phyloP scores from a whole-genome alignment of 2,329 filamentous ascomycete genomes.

The Trichoderma koningii region DNA sequence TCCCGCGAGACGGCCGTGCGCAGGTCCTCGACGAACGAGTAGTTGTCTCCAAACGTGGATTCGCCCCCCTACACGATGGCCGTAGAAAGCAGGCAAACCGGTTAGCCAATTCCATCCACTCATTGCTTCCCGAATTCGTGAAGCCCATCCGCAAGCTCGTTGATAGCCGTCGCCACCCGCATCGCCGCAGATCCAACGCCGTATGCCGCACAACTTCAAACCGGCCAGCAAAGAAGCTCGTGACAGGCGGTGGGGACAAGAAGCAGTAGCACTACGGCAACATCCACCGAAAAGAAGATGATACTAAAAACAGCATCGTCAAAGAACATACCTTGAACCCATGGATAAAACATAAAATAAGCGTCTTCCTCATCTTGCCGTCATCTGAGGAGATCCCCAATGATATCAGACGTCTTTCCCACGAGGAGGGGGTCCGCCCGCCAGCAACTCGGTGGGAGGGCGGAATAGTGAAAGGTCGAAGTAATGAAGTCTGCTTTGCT shows the following conservation, averaged over 20 bases:
- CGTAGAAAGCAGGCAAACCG: not conserved
- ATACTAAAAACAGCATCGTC: conserved; percentile 1
- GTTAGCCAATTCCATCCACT: not conserved
- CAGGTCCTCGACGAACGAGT: conserved; percentile 71
- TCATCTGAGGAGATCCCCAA: not conserved
- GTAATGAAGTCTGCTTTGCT: no score
- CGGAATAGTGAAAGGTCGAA: not conserved
- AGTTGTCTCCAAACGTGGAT: conserved; percentile 69
- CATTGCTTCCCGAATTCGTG: not conserved
- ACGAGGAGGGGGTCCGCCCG: conserved; percentile 8
- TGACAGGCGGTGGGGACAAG: not conserved
- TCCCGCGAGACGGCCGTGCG: conserved; percentile 63
- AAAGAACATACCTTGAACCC: conserved; percentile 71
- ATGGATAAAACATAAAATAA: conserved; percentile 82
- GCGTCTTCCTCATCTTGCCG: conserved; percentile 64
- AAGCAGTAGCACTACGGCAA: not conserved
- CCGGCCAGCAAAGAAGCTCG: not conserved
- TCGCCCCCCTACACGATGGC: conserved; percentile 63
- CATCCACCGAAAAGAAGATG: no score
- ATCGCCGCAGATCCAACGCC: no score
- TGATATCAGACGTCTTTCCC: not conserved
- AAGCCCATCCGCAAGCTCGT: not conserved
- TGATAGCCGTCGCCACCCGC: not conserved
- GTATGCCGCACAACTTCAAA: no score
- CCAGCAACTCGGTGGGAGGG: conserved; percentile 5